Evolutionary conservation across 305 asterid genomes (phyloP).

Genomic region (Rubia peregrina): DNA sequence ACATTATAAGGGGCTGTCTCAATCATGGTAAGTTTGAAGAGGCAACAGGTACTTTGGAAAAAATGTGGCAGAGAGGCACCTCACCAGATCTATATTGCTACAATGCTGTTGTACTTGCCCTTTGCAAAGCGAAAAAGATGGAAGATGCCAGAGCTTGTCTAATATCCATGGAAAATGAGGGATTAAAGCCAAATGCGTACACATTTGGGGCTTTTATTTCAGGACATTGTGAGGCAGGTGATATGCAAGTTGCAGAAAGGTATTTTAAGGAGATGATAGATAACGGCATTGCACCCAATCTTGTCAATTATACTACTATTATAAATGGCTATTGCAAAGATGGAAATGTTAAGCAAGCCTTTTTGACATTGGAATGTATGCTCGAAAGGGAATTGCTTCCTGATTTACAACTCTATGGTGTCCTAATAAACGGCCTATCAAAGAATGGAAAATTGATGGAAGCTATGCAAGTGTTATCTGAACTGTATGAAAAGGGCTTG

Average conservation of each 20-base stretch:
- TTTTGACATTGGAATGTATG: slow-evolving; percentile 45
- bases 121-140: slow-evolving; percentile 61
- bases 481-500: slow-evolving; percentile 45
- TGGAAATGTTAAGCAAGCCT: slow-evolving; percentile 49
- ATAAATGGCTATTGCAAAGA: slow-evolving; percentile 66
- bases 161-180: slow-evolving; percentile 46
- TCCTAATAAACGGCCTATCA: slow-evolving; percentile 59
- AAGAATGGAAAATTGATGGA: slow-evolving; percentile 57
- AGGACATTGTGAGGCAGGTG: slow-evolving; percentile 49
- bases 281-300: slow-evolving; percentile 54
- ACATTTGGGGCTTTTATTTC: slow-evolving; percentile 65
- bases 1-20: slow-evolving; percentile 48
- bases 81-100: slow-evolving; percentile 66
- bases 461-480: slow-evolving; percentile 56
- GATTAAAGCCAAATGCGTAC: slow-evolving; percentile 66
- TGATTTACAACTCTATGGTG: slow-evolving; percentile 53
- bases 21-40: slow-evolving; percentile 60
- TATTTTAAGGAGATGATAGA: slow-evolving; percentile 65
- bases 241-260: slow-evolving; percentile 55
- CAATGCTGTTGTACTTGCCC: slow-evolving; percentile 59
- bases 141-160: slow-evolving; percentile 60
- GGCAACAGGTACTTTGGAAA: slow-evolving; percentile 44
- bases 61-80: slow-evolving; percentile 58
- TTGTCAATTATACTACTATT: slow-evolving; percentile 43
- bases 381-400: slow-evolving; percentile 47